Conservation (phyloP, 2,329 filamentous ascomycete species). For the Epicoccum nigrum region DNA sequence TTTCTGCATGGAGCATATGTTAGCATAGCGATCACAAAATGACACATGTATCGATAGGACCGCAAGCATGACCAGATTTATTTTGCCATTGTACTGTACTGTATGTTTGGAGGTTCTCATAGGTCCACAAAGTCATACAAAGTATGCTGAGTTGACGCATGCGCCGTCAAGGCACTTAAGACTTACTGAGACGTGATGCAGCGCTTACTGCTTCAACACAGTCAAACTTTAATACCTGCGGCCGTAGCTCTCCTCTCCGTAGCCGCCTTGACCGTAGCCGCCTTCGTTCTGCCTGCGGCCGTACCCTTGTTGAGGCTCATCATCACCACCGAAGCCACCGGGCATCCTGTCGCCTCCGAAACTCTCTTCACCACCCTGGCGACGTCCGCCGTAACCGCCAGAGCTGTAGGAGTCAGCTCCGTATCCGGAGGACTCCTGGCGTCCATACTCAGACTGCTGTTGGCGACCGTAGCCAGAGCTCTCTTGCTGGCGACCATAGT, state of each 20-base stretch:
- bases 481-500: conserved; percentile 5
- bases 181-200: neutral
- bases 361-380: conserved; percentile 12
- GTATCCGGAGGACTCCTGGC: conserved; percentile 18
- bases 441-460: conserved; percentile 15
- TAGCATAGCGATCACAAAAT: neutral
- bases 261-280: conserved; percentile 19
- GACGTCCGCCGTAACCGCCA: conserved; percentile 4
- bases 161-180: conserved; percentile 11
- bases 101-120: too few species aligned
- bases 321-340: conserved; percentile 24
- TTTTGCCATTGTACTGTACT: too few species aligned
- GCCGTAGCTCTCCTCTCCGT: conserved; percentile 20
- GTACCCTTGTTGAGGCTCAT: conserved; percentile 16
- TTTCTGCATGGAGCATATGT: neutral
- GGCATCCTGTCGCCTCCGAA: conserved; percentile 21
- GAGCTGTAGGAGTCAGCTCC: conserved; percentile 5
- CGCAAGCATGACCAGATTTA: too few species aligned
- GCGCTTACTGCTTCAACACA: too few species aligned
- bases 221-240: conserved; percentile 18
- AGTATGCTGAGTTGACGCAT: neutral
- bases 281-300: conserved; percentile 17
- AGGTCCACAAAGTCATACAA: neutral
- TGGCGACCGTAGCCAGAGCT: conserved; percentile 3
- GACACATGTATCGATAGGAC: too few species aligned